A percentile compares a stretch with the other conserved stretches of the same genome.
phyloP scores from a whole-genome alignment of 2,329 filamentous ascomycete genomes.

The Diaporthe sp. region DNA sequence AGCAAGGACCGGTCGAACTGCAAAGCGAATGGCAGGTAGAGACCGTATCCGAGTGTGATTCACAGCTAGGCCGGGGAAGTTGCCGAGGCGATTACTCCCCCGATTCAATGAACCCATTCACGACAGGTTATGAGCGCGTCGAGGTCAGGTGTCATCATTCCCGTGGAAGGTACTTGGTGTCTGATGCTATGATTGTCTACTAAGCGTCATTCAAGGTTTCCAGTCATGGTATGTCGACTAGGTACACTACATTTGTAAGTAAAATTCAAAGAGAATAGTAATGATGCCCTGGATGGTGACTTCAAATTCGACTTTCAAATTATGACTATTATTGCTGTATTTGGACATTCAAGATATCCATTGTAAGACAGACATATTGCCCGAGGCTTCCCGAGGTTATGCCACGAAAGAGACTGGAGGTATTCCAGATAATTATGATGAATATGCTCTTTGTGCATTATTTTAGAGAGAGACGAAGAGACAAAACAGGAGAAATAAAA shows the following conservation, averaged over 20 bases:
- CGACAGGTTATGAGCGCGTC: background rate
- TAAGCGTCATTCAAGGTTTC: background rate
- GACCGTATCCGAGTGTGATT: background rate
- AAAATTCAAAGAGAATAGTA: background rate
- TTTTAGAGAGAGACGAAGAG: too few relatives aligned
- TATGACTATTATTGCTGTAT: too few relatives aligned
- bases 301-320: background rate
- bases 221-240: background rate
- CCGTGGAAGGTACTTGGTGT: background rate
- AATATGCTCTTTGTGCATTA: too few relatives aligned
- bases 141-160: background rate
- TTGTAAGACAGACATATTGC: background rate
- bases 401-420: background rate
- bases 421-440: too few relatives aligned
- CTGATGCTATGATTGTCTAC: background rate
- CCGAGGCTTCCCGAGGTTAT: background rate
- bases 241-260: background rate
- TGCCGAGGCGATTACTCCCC: background rate
- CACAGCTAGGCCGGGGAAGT: background rate
- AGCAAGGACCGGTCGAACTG: background rate
- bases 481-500: too few relatives aligned
- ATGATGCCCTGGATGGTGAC: background rate
- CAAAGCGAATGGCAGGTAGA: background rate
- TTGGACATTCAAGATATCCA: too few relatives aligned
- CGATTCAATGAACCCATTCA: background rate